phyloP scores from a whole-genome alignment of 2,329 filamentous ascomycete species.

The Xylaria sp. region DNA sequence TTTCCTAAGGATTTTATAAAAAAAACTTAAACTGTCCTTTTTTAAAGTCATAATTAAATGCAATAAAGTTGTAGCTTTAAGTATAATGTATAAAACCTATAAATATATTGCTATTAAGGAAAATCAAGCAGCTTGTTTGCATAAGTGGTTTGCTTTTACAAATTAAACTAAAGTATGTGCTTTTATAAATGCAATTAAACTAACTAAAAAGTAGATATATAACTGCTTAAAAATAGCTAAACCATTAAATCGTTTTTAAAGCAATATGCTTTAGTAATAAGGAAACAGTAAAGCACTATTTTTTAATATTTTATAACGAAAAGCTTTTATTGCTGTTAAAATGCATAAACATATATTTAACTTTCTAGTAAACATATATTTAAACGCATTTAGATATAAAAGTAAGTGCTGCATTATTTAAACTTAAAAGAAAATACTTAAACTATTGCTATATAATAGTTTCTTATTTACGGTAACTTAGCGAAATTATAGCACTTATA shows the following conservation, averaged over 20 bases:
- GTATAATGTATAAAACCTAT: not conserved
- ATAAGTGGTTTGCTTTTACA: not conserved
- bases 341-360: not conserved
- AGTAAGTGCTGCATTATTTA: not conserved
- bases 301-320: not conserved
- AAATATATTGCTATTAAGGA: not conserved
- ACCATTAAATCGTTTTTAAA: not conserved
- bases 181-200: not conserved
- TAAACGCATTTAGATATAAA: not conserved
- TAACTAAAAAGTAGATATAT: not conserved
- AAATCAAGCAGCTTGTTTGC: not conserved
- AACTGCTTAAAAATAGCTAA: not conserved
- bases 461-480: not conserved
- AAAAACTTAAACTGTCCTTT: not conserved
- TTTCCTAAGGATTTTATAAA: not conserved
- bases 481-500: not conserved
- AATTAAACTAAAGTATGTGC: not conserved
- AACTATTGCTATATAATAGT: not conserved
- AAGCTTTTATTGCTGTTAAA: not conserved
- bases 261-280: not conserved
- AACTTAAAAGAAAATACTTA: not conserved
- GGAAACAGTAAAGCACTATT: not conserved
- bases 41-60: not conserved
- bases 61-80: not conserved
- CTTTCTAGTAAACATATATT: not conserved